Evolutionary conservation across 164 flowering plant genomes (phyloP), one percentile per base, ranked within the genome.

Genomic region (Umbellularia californica): DNA sequence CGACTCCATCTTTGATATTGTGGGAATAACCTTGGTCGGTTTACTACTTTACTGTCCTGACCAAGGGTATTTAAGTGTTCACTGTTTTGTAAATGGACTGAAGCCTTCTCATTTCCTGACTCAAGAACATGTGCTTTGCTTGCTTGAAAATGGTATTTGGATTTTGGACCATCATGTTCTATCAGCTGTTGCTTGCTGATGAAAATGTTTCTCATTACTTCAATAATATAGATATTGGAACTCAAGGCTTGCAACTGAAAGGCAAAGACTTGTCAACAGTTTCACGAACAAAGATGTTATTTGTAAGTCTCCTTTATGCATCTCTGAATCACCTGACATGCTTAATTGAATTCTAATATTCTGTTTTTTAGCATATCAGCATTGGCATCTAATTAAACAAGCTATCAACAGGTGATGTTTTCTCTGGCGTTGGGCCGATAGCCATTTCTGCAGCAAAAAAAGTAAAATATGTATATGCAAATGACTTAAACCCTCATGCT

Each of bases 341-440:
- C 25, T 15, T 15, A 63, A 47, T 23, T 41, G 22, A 15, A 23
- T 50, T 22, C 12, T 68, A 10, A 14, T 65, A 25, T 17, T 27
- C 6, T 69, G 23, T 47, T 35, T 41, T 69, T 69, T 6, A 13
- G 17, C 67, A 72, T 62, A 7, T 63, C 9, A 3, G 9, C 20
- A 60, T 19, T 47, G 47, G 13, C 23, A 27, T 66, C 20, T 25
- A 15, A 28, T 50, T 60, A 6, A 73, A 15, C 28, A 9, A 20
- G 17, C 55, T 69, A 50, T 50, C 35, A 72, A 69, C 87, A 95
- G 98, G 99, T 87, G 99, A 92, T 87, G 98, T 95, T 72, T 95
- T 95, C 77, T 72, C 93, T 81, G 97, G 98, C 58, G 97, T 95
- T 78, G 97, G 98, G 79, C 98, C 98, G 58, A 79, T 93, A 79